Base-by-base conservation (phyloP, 1,139 yeast species). In the Yamadazyma diospyri region DNA sequence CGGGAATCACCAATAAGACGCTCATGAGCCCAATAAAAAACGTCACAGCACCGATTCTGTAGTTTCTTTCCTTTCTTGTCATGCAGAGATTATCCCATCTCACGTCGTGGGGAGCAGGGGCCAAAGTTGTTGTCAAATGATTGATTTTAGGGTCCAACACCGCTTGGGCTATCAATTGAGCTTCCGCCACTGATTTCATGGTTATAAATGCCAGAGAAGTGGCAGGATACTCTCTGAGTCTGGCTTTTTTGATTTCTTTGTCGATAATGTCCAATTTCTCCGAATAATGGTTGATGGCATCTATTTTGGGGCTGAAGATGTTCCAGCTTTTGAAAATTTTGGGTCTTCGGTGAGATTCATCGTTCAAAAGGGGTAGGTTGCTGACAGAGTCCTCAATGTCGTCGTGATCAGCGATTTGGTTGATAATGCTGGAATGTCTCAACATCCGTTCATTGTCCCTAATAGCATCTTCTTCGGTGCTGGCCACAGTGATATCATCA, bases 91-190 rank as follows among this genome's bases (percentile, higher is more conserved):
- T 83, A 29, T 77, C 76, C 96, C 96, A 86, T 33, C 82, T 69
- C 15, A 86, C 78, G 53, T 86, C 96, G 41, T 80, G 81, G 2
- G 95, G 95, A 2, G 95, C 89, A 0, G 95, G 95, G 0, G 95
- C 95, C 30, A 85, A 63, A 30, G 68, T 70, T 6, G 94, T 82
- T 28, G 84, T 78, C 28, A 86, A 61, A 35, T 81, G 81, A 50
- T 80, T 74, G 1, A 86, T 81, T 35, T 78, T 72, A 0, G 95
- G 95, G 42, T 87, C 94, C 32, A 86, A 61, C 1, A 85, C 84
- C 0, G 95, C 86, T 53, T 87, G 96, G 0, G 95, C 94, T 6
- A 87, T 79, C 82, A 86, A 78, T 53, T 86, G 96, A 1, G 95
- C 95, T 46, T 81, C 79, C 0, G 94, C 85, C 7, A 85, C 94